These are phyloP conservation scores for Stachybotrys chlorohalonatus DNA, from an alignment of 2,329 filamentous ascomycete species.

Conservation along the genomic window DNA sequence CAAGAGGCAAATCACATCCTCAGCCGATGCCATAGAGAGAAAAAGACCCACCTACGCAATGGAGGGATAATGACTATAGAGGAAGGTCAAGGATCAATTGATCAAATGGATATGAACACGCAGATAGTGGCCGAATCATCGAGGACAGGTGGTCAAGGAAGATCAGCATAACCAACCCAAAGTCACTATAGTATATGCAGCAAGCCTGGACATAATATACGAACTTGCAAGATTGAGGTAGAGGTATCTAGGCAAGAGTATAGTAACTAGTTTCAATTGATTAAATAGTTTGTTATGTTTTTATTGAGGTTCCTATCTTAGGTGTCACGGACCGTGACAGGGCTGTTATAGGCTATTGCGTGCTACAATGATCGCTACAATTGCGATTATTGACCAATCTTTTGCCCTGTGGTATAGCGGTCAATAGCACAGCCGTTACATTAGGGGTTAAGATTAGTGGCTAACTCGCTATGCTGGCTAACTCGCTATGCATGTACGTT, in stretches of 20 bases:
- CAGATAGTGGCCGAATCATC: constrained; percentile 1
- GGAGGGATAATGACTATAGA: constrained; percentile 4
- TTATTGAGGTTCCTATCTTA: constrained; percentile 1
- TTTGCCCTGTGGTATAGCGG: too few species aligned
- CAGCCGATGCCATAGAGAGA: neutral
- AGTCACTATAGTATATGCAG: neutral
- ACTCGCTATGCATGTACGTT: neutral
- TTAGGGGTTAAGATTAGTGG: too few species aligned
- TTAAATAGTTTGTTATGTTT: constrained; percentile 1
- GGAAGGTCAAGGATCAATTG: constrained; percentile 3
- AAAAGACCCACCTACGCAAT: constrained; percentile 1
- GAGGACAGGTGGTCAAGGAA: neutral
- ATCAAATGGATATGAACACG: constrained; percentile 4
- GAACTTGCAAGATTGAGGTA: neutral
- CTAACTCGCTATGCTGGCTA: too few species aligned
- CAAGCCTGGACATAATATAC: neutral
- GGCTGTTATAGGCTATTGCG: too few species aligned
- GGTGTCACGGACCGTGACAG: too few species aligned
- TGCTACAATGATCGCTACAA: too few species aligned
- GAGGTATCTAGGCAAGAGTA: constrained; percentile 13
- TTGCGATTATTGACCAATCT: too few species aligned
- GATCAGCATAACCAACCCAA: neutral
- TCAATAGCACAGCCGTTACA: neutral
- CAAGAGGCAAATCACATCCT: neutral
- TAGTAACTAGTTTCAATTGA: constrained; percentile 3